Evolutionary conservation across 2,329 filamentous ascomycete species (phyloP).

Genomic region (Zymoseptoria tritici): DNA sequence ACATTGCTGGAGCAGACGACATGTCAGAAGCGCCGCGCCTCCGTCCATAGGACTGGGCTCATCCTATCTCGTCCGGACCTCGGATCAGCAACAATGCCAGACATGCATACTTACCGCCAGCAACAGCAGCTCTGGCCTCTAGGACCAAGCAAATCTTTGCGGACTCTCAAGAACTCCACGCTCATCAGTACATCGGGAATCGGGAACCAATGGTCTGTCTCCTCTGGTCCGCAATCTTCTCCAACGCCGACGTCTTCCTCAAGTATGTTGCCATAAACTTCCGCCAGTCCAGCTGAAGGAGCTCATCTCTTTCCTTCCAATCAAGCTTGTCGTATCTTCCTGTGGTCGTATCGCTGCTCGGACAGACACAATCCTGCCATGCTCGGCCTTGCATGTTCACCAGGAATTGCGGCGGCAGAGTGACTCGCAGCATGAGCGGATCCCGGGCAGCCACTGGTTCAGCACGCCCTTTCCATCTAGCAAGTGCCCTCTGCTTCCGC

Average conservation of each 20-base stretch:
- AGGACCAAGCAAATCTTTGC: not conserved
- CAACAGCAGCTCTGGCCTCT: not conserved
- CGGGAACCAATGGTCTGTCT: not conserved
- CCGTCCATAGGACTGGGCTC: not conserved
- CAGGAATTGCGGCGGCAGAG: not conserved
- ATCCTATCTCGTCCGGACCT: not conserved
- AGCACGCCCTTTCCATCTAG: not conserved
- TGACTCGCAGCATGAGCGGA: not conserved
- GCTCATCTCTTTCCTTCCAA: not conserved
- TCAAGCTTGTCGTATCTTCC: not conserved
- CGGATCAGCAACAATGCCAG: not conserved
- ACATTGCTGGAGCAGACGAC: not conserved
- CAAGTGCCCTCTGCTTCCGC: not conserved
- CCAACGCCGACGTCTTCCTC: not conserved
- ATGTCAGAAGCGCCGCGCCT: not conserved
- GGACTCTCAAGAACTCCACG: not conserved
- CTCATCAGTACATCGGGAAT: not conserved
- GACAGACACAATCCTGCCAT: not conserved
- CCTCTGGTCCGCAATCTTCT: not conserved
- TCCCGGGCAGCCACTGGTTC: not conserved
- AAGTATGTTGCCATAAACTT: slow-evolving; percentile 1
- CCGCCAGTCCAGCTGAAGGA: slow-evolving; percentile 2
- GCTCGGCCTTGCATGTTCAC: not conserved
- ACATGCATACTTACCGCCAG: not conserved
- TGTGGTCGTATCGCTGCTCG: not conserved